phyloP scores from a whole-genome alignment of 177 flowering plant species.

The Vitis hybrid region DNA sequence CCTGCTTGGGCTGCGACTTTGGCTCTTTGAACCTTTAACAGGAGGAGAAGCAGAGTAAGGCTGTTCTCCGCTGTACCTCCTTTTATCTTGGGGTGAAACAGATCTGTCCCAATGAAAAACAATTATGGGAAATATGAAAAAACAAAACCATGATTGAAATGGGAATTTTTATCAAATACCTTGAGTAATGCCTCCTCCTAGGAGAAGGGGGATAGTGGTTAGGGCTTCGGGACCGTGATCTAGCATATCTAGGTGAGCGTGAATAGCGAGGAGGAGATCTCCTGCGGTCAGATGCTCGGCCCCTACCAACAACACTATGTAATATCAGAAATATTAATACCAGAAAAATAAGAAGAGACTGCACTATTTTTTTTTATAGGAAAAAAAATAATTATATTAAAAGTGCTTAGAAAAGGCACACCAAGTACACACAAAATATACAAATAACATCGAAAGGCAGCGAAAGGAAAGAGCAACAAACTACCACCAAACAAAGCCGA shows the following conservation, averaged over 20 bases:
- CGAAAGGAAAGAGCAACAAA: no score
- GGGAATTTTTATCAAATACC: neutral
- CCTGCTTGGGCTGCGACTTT: constrained; percentile 11
- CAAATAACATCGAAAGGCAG: no score
- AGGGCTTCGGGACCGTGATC: constrained; percentile 13
- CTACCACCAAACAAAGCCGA: no score
- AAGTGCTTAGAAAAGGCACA: no score
- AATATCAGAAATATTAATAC: neutral
- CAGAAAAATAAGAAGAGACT: neutral
- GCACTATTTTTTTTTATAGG: no score
- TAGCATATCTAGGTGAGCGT: constrained; percentile 6
- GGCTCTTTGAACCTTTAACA: constrained; percentile 9
- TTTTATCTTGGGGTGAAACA: constrained; percentile 10
- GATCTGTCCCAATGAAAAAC: neutral
- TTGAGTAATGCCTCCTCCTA: constrained; percentile 8
- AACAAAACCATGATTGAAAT: neutral
- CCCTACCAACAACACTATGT: neutral
- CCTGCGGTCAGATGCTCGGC: constrained; percentile 9
- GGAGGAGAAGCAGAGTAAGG: constrained; percentile 11
- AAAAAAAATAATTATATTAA: no score
- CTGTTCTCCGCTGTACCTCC: constrained; percentile 10
- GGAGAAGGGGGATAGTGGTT: constrained; percentile 13
- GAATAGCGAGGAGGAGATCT: constrained; percentile 15
- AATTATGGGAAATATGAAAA: neutral
- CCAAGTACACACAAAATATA: no score